Percentiles rank a stretch among this genome's conserved stretches.
Evolutionary conservation across 192 early-diverging fungal species (phyloP).

Genomic region (Backusella macrospora): DNA sequence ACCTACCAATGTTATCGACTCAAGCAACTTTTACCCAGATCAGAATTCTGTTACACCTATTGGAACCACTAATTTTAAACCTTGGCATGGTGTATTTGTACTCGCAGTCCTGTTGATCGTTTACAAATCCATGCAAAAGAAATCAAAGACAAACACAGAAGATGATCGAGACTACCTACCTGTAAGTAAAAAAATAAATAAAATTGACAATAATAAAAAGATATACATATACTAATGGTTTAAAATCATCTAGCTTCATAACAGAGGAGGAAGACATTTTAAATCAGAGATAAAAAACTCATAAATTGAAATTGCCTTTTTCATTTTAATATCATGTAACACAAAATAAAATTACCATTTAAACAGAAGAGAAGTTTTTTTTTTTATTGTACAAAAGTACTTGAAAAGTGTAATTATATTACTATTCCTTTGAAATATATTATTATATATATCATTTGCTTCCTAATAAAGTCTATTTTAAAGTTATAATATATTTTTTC

Average conservation of each 20-base stretch:
- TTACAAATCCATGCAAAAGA: not conserved
- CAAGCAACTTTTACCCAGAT: not conserved
- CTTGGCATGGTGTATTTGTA: not conserved
- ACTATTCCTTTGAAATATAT: too few relatives aligned
- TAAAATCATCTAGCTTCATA: not conserved
- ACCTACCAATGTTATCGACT: not conserved
- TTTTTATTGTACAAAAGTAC: not conserved
- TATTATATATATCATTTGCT: too few relatives aligned
- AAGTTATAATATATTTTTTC: too few relatives aligned
- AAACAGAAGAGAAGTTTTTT: not conserved
- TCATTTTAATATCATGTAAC: not conserved
- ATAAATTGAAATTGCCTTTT: not conserved
- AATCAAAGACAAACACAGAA: not conserved
- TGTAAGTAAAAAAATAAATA: not conserved
- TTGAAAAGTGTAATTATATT: too few relatives aligned
- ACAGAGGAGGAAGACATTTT: constrained; percentile 2
- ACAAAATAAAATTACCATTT: constrained; percentile 11
- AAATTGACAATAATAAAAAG: not conserved
- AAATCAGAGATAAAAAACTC: constrained; percentile 13
- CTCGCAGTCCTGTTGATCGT: not conserved
- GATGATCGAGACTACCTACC: not conserved
- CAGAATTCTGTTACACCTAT: not conserved
- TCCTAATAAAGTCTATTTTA: too few relatives aligned
- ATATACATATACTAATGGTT: not conserved
- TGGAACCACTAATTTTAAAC: constrained; percentile 1